Conservation (phyloP, 1,139 yeast genomes). For the Hanseniaspora gamundiae region DNA sequence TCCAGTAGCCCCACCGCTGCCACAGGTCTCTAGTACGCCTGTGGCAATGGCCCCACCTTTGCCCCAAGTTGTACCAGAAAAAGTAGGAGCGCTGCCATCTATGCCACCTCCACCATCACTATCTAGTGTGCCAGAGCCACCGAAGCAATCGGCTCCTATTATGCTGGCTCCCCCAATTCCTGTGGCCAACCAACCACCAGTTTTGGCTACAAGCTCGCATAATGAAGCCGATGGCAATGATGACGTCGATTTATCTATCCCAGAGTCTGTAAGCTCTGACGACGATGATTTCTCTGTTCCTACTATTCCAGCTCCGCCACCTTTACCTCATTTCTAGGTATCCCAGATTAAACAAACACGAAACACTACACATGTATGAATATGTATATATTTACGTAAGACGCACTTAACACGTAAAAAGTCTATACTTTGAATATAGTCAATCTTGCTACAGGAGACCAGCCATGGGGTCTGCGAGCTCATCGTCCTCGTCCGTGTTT, state of each 20-base stretch:
- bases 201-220: constrained; percentile 13
- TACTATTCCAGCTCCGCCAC: constrained; percentile 4
- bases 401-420: too few relatives aligned
- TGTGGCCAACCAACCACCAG: constrained; percentile 15
- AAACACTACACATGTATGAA: too few relatives aligned
- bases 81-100: constrained; percentile 1
- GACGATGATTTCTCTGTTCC: constrained; percentile 13
- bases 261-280: constrained; percentile 27
- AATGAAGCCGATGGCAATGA: constrained; percentile 12
- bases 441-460: not conserved
- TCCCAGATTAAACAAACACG: too few relatives aligned
- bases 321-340: constrained; percentile 8
- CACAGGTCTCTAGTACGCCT: constrained; percentile 6
- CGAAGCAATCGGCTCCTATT: constrained; percentile 11
- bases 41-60: constrained; percentile 17
- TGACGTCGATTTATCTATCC: constrained; percentile 25
- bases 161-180: constrained; percentile 16
- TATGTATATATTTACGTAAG: too few relatives aligned
- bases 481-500: constrained; percentile 7
- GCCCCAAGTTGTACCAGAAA: constrained; percentile 10
- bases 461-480: constrained; percentile 14
- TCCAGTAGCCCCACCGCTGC: constrained; percentile 13
- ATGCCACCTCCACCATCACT: constrained; percentile 22
- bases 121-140: constrained; percentile 12
- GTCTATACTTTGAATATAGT: too few relatives aligned